phyloP scores from a whole-genome alignment of 371 early-diverging fungal genomes.

The Entomophthora muscae region DNA sequence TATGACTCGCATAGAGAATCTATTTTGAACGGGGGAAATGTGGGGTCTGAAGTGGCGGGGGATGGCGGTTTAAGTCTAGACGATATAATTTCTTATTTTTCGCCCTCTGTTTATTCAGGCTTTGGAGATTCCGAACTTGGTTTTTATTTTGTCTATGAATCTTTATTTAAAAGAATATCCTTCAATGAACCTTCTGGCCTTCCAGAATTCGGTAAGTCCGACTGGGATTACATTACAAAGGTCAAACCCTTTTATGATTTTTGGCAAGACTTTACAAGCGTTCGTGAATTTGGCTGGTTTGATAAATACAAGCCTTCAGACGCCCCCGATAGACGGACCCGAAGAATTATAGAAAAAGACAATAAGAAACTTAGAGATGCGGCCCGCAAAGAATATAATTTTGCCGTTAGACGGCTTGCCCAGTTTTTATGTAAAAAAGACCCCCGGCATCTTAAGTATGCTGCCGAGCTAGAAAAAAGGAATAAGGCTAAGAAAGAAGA shows the following conservation, averaged over 20 bases:
- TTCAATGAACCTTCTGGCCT: slow-evolving; percentile 21
- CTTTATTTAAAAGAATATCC: slow-evolving; percentile 66
- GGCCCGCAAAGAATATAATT: slow-evolving; percentile 69
- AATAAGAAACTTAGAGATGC: slow-evolving; percentile 71
- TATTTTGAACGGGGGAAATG: slow-evolving; percentile 52
- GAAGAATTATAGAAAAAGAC: slow-evolving; percentile 80
- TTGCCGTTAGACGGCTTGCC: slow-evolving; percentile 44
- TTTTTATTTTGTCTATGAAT: slow-evolving; percentile 65
- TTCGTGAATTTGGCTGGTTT: slow-evolving; percentile 73
- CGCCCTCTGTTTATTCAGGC: slow-evolving; percentile 23
- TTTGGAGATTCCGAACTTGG: slow-evolving; percentile 45
- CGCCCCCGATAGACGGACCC: slow-evolving; percentile 59
- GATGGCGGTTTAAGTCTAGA: slow-evolving; percentile 13
- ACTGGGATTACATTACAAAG: background rate
- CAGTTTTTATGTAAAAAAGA: slow-evolving; percentile 53
- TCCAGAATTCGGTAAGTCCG: slow-evolving; percentile 14
- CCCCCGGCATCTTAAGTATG: slow-evolving; percentile 42
- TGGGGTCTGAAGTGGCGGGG: slow-evolving; percentile 13
- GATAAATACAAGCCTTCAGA: slow-evolving; percentile 74
- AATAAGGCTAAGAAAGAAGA: slow-evolving; percentile 27
- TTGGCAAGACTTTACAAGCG: slow-evolving; percentile 56
- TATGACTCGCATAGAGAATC: slow-evolving; percentile 71
- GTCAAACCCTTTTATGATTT: slow-evolving; percentile 45
- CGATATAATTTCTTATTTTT: slow-evolving; percentile 12
- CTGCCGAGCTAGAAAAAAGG: slow-evolving; percentile 26